Conservation (phyloP, 108 stramenopile species). For the Cyclotella cryptica region DNA sequence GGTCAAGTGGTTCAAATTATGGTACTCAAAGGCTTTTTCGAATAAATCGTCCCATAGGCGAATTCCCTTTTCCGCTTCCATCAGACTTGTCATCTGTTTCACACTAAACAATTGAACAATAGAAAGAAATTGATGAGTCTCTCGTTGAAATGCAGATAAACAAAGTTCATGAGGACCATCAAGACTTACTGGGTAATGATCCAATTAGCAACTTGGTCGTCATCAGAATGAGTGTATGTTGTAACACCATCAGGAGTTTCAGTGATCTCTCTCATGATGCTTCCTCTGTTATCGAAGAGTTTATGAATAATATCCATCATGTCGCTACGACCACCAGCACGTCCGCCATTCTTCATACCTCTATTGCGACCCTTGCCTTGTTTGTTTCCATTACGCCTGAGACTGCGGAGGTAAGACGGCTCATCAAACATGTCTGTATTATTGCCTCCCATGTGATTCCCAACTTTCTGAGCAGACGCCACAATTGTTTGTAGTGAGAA, state of each 20-base stretch:
- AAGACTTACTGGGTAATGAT: slow-evolving; percentile 19
- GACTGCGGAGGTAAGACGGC: not conserved
- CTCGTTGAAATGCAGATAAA: not conserved
- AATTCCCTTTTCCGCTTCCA: slow-evolving; percentile 16
- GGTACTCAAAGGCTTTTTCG: slow-evolving; percentile 10
- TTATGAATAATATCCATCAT: slow-evolving; percentile 22
- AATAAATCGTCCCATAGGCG: slow-evolving; percentile 41
- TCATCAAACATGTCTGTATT: not conserved
- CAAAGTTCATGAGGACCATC: not conserved
- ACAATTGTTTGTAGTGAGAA: not conserved
- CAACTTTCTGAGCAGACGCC: not conserved
- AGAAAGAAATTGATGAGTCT: not conserved
- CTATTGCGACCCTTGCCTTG: not conserved
- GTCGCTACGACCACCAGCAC: not conserved
- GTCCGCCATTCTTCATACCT: not conserved
- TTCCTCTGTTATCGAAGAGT: slow-evolving; percentile 12
- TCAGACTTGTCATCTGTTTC: slow-evolving; percentile 17
- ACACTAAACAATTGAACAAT: not conserved
- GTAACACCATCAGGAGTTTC: slow-evolving; percentile 19
- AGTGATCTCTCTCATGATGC: slow-evolving; percentile 16
- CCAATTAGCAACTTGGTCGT: slow-evolving; percentile 25
- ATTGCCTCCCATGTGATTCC: not conserved
- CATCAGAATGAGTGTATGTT: slow-evolving; percentile 16
- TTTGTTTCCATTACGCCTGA: not conserved
- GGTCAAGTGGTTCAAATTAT: slow-evolving; percentile 19